Conservation (phyloP, 2,329 filamentous ascomycete genomes). For the Lachnellula hyalina region DNA sequence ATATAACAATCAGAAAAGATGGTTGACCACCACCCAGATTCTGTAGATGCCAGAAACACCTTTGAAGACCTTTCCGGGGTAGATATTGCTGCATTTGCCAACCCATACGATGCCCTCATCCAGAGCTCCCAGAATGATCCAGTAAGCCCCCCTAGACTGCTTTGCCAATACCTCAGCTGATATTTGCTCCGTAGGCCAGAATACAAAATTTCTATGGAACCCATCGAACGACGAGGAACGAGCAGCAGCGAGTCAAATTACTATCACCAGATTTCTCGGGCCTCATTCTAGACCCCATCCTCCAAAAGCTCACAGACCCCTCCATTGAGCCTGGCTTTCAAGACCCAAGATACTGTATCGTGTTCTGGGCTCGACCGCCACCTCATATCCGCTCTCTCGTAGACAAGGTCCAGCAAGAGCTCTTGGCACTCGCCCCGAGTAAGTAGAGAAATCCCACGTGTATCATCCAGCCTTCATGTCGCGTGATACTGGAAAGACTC, state of each 20-base stretch:
- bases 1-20: conserved; percentile 6
- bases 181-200: conserved; percentile 14
- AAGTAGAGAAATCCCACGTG: conserved; percentile 33
- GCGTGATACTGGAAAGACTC: no score
- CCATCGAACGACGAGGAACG: conserved; percentile 72
- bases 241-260: conserved; percentile 69
- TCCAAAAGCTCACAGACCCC: conserved; percentile 63
- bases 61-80: conserved; percentile 32
- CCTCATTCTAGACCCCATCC: conserved; percentile 69
- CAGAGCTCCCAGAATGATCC: conserved; percentile 30
- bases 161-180: neutral
- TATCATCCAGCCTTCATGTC: neutral
- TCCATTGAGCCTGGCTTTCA: conserved; percentile 61
- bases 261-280: conserved; percentile 62
- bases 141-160: conserved; percentile 13
- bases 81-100: conserved; percentile 24
- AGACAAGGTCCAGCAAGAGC: conserved; percentile 59
- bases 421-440: conserved; percentile 65
- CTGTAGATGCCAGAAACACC: conserved; percentile 28
- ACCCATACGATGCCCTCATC: conserved; percentile 32
- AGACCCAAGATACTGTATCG: conserved; percentile 76
- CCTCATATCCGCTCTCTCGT: conserved; percentile 64
- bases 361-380: conserved; percentile 84
- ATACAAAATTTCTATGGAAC: conserved; percentile 50
- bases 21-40: conserved; percentile 13